Evolutionary conservation across 176 grass and related monocot species (phyloP), one percentile per base, ranked within the genome.

Genomic region (Guadua angustifolia): DNA sequence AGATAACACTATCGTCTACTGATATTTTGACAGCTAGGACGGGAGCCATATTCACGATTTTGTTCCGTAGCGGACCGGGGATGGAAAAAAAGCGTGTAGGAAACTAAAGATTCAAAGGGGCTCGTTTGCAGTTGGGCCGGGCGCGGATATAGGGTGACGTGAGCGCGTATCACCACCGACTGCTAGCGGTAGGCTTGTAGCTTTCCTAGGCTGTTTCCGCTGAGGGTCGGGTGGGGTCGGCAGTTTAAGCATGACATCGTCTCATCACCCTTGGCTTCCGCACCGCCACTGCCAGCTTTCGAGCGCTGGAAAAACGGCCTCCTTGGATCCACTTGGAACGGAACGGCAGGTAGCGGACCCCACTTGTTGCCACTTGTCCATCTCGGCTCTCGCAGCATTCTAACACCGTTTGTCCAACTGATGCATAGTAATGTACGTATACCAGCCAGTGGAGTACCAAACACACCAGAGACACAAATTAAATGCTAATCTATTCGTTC

Each of bases 241-340:
- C 38, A 1, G 81, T 39, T 39, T 72, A n/a, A 49, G 26, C 40
- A 19, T 64, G 82, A 32, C 39, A 35, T 21, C 52, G 18, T 56
- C 52, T 76, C 21, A 38, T 17, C 35, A 17, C 66, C 15, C 22
- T 62, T 39, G 50, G 50, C 32, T 25, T 43, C 71, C 72, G 59
- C 82, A 56, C 55, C 25, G 51, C 18, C 61, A 7, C 18, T 1
- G 26, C 7, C 60, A 52, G 36, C 22, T 70, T 58, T 42, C 21
- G 38, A 17, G 22, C 52, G 16, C 40, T 19, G 24, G 18, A 36
- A 33, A 50, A 13, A 50, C 32, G 18, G 36, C 39, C 39, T 29
- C 39, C 19, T 69, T 69, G 66, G 38, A 44, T 13, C 74, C 74
- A 43, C 36, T 59, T 76, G 74, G 21, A 42, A 15, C 53, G 47